Base-by-base conservation (phyloP, 164 flowering plant genomes). In the Stephania cephalantha region DNA sequence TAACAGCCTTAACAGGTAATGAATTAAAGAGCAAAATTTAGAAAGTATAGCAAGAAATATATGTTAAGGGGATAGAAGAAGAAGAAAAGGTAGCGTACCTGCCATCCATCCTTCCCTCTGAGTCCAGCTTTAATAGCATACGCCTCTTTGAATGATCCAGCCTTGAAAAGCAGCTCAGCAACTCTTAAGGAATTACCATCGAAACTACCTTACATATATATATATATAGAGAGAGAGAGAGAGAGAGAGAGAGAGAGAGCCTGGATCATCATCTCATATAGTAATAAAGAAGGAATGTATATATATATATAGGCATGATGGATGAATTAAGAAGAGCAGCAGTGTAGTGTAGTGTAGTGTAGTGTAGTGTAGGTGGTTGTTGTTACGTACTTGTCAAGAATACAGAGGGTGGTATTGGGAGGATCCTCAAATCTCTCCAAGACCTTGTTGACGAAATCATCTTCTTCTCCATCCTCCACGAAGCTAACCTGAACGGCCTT, bases 31-130 rank as follows among this genome's bases (percentile, higher is more conserved):
- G 20, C 25, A 15, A 61, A 18, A 2, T 20, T 18, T 61, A 61
- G 20, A 15, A n/a, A 58, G 4, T 58, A 8, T 12, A 17, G 17
- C 64, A 58, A 55, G 3, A 15, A 15, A n/a, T 18, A 71, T 6
- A 25, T 25, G 7, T 64, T 64, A 64, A 20, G 20, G 44, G 45
- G 29, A 71, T 55, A 48, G n/a, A 44, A 67, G 31, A 68, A 13
- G 44, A 18, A 44, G 20, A 50, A 73, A 64, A 29, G 44, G 6
- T 61, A 48, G 44, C 75, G 63, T 75, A 88, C 94, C 89, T 87
- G 92, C 99, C 99, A 95, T 18, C 99, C 99, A 73, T 89, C 83
- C 78, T 88, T 86, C 81, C 99, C 97, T 79, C 85, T 82, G 50
- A 88, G 84, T 42, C 99, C 99, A 61, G 90, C 99, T 80, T 81